Conservation (phyloP, 1,284 basidiomycete species). For the Trametes versicolor region DNA sequence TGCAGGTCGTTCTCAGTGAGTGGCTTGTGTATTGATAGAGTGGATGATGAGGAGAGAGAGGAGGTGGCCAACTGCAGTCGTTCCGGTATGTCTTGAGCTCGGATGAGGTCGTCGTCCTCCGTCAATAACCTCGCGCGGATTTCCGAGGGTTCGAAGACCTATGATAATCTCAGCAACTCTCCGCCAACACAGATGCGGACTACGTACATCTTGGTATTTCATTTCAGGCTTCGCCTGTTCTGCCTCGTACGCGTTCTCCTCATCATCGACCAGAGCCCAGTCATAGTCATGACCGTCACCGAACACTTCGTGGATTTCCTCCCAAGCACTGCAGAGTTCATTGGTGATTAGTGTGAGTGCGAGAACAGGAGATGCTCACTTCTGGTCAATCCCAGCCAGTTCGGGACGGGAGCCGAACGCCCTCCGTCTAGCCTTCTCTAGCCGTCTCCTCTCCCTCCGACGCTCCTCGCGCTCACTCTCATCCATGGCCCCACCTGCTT, state of each 20-base stretch:
- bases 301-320: slow-evolving; percentile 97
- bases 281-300: slow-evolving; percentile 98
- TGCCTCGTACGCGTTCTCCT: slow-evolving; percentile 68
- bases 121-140: slow-evolving; percentile 93
- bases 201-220: slow-evolving; percentile 88
- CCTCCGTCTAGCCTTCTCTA: slow-evolving; percentile 71
- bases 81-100: slow-evolving; percentile 92
- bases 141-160: slow-evolving; percentile 99
- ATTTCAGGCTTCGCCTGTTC: slow-evolving; percentile 76
- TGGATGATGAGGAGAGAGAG: slow-evolving; percentile 76
- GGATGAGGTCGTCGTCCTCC: slow-evolving; percentile 94
- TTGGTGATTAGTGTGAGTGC: slow-evolving; percentile 32
- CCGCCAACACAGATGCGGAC: slow-evolving; percentile 13
- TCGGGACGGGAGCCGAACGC: slow-evolving; percentile 77
- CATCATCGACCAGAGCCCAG: slow-evolving; percentile 90
- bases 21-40: slow-evolving; percentile 72
- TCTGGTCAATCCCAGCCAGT: slow-evolving; percentile 87
- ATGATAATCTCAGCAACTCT: slow-evolving; percentile 7
- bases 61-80: slow-evolving; percentile 96
- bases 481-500: slow-evolving; percentile 76
- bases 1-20: slow-evolving; percentile 78
- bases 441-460: slow-evolving; percentile 71
- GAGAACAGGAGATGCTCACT: slow-evolving; percentile 59
- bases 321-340: slow-evolving; percentile 80
- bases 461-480: slow-evolving; percentile 79